phyloP scores from a whole-genome alignment of 257 asterid genomes.

The Avicennia marina region DNA sequence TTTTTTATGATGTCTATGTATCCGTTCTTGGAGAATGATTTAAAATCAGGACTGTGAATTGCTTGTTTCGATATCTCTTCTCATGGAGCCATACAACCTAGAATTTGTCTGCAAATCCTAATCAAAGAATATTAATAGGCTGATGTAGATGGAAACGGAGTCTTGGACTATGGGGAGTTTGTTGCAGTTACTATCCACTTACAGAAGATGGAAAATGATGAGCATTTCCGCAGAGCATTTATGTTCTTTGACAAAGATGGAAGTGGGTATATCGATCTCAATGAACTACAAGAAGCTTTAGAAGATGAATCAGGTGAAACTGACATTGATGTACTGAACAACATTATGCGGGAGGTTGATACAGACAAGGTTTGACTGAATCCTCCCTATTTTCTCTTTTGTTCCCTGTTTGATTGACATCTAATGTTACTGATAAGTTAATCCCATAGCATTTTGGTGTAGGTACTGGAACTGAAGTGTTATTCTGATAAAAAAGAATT shows the following conservation, averaged over 20 bases:
- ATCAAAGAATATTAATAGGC: conserved; percentile 44
- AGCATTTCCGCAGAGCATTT: conserved; percentile 86
- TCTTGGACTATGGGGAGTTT: conserved; percentile 94
- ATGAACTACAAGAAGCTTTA: conserved; percentile 76
- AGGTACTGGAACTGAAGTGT: no score
- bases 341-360: conserved; percentile 92
- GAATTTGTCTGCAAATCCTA: conserved; percentile 1
- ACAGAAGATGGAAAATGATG: conserved; percentile 90
- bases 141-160: conserved; percentile 93
- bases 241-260: conserved; percentile 87
- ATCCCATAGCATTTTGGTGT: no score
- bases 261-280: conserved; percentile 79
- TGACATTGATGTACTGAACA: conserved; percentile 52
- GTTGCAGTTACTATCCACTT: conserved; percentile 97
- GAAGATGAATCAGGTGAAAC: conserved; percentile 80
- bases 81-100: background rate
- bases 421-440: no score
- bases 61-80: background rate
- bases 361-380: conserved; percentile 69
- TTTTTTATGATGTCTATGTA: no score
- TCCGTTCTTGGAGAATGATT: no score
- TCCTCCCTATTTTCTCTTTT: background rate
- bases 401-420: no score
- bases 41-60: no score
- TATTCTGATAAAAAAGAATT: no score